Evolutionary conservation across 1,139 yeast species (phyloP), one percentile per base, ranked within the genome.

Genomic region (Pichia sp.): DNA sequence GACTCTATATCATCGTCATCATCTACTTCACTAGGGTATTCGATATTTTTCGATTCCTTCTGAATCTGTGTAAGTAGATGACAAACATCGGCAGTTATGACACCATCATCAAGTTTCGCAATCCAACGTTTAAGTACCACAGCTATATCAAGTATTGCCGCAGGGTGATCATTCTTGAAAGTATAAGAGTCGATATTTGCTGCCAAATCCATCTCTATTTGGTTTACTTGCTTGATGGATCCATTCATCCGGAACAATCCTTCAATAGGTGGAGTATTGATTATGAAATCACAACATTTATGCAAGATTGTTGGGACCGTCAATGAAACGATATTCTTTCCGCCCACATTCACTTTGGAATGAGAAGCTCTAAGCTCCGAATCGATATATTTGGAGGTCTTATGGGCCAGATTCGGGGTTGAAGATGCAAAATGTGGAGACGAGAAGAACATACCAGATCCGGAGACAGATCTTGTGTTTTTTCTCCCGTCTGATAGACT

Each of bases 51-150:
- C 11, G 18, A 18, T 13, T 29, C 27, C 22, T 32, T 33, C 14
- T 32, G 40, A 18, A 27, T 18, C 21, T 27, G 27, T 9, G 29
- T 27, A n/a, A 40, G 27, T 9, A 8, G 6, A 21, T 37, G 23
- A 17, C 47, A 48, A 13, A 52, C 51, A 6, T 41, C 32, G 4
- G 41, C 22, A 13, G 56, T 49, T 13, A 58, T 47, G 16, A 57
- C 36, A 9, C 55, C 56, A 28, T 50, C 49, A 6, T 48, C 53
- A 28, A 56, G 39, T 36, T 50, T 50, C 2, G 55, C 48, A 18
- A 60, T 47, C 55, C 59, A 60, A 36, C 64, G 49, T 41, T 60
- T 60, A 40, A 60, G 46, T 14, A 60, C 44, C 46, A 59, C 59
- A 3, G 63, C 57, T 11, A 56, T 56, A 42, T 60, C 64, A 42